phyloP scores from a whole-genome alignment of 129 eudicot species.

The Pseudognaphalium luteoalbum region DNA sequence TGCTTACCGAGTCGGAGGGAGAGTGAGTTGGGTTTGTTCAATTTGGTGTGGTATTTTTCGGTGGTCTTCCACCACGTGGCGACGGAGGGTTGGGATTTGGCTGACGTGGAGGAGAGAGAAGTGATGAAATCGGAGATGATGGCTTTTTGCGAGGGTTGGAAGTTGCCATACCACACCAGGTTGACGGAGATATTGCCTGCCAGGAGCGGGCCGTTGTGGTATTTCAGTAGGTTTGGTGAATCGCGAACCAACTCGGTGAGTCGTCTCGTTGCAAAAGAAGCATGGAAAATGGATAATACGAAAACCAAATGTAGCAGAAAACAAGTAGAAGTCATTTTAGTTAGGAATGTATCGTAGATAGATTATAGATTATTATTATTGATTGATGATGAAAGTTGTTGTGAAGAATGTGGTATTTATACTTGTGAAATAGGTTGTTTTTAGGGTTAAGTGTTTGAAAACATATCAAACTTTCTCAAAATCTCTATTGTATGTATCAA shows the following conservation, averaged over 20 bases:
- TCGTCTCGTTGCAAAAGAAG: constrained; percentile 30
- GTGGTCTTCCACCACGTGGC: constrained; percentile 51
- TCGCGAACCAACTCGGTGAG: constrained; percentile 36
- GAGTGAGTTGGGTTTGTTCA: constrained; percentile 8
- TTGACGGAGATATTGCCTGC: constrained; percentile 39
- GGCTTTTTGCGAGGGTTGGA: constrained; percentile 43
- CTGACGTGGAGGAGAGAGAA: constrained; percentile 27
- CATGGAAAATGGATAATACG: constrained; percentile 7
- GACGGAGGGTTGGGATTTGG: constrained; percentile 36
- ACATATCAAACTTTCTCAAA: no score
- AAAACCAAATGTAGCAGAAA: background rate
- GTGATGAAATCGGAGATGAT: constrained; percentile 46
- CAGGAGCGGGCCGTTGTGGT: constrained; percentile 53
- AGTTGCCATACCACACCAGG: constrained; percentile 50
- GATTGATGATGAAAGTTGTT: constrained; percentile 7
- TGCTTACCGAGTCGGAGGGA: constrained; percentile 32
- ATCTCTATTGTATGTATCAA: no score
- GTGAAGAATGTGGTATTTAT: constrained; percentile 10
- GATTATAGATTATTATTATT: no score
- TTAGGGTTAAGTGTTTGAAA: no score
- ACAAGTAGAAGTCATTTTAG: background rate
- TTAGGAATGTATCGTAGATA: background rate
- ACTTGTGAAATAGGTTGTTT: background rate
- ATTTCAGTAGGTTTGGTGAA: constrained; percentile 13
- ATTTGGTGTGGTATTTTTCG: constrained; percentile 35